phyloP scores from a whole-genome alignment of 257 asterid species.

The Capsicum rhomboideum region DNA sequence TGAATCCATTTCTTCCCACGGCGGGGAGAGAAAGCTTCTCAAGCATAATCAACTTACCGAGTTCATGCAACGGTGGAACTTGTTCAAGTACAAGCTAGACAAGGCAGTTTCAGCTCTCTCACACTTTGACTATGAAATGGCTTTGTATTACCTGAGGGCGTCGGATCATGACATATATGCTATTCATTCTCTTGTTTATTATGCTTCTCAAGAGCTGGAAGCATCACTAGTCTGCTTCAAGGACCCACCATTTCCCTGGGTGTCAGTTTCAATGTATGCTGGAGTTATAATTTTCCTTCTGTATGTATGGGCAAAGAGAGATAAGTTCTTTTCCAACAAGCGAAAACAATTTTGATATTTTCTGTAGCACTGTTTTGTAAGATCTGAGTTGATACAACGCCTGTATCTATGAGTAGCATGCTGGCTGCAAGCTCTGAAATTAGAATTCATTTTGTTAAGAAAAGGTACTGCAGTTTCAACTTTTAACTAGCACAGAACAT shows the following conservation, averaged over 20 bases:
- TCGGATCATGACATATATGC: constrained; percentile 84
- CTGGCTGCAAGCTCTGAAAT: constrained; percentile 17
- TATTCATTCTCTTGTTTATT: constrained; percentile 64
- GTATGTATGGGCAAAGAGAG: constrained; percentile 55
- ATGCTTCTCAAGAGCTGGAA: constrained; percentile 78
- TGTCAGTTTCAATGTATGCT: constrained; percentile 34
- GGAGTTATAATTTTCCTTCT: constrained; percentile 43
- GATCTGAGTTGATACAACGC: constrained; percentile 16
- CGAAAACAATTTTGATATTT: constrained; percentile 81
- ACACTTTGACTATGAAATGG: constrained; percentile 84
- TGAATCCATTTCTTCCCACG: constrained; percentile 64
- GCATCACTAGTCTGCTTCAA: constrained; percentile 74
- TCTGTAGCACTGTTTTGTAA: constrained; percentile 10
- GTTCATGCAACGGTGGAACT: constrained; percentile 75
- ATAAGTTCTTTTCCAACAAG: constrained; percentile 68
- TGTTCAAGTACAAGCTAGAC: constrained; percentile 82
- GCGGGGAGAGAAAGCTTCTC: constrained; percentile 77
- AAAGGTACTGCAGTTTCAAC: neutral
- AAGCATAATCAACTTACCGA: constrained; percentile 46
- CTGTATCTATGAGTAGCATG: constrained; percentile 9
- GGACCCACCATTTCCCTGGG: constrained; percentile 97
- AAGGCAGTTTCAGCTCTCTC: constrained; percentile 71
- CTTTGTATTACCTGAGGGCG: constrained; percentile 62
- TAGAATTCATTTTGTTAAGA: neutral
- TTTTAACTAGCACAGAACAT: neutral